Base-by-base conservation (phyloP, 2,329 filamentous ascomycete genomes). In the Ascochyta lentis region DNA sequence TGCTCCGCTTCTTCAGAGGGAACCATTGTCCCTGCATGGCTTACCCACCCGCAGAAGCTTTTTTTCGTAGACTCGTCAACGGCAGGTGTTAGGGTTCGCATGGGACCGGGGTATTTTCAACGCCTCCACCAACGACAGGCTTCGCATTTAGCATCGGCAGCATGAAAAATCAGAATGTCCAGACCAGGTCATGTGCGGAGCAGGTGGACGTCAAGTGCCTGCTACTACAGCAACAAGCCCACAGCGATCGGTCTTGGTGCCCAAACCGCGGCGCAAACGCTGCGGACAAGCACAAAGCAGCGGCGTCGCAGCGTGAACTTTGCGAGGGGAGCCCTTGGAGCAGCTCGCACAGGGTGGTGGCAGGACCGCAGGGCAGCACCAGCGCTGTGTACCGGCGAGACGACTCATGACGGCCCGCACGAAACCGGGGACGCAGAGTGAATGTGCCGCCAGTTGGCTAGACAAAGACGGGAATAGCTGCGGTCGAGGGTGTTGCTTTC, bases 11-110 rank as follows among this genome's bases (percentile, higher is more conserved):
- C 9, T 22, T 16, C 24, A 56, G 53, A 55, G 56, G 44, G 50
- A 56, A 61, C 59, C 41, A 43, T 44, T 64, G 64, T 65, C 66
- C 62, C 65, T 70, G 66, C 64, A 61, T 62, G 39, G 62, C 59
- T 67, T 66, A 64, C 50, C 61, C 44, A 52, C 44, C 42, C 43
- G 49, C 60, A 61, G 53, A 53, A 50, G 12, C 40, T 56, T 55
- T 51, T 61, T 31, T 13, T 31, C 42, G 44, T 56, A 16, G 39
- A 26, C 35, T 48, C 26, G 38, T 55, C 41, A 46, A 47, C 49
- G 37, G 55, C 55, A 52, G 46, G 43, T 31, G 44, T 40, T 45
- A 39, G 55, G 47, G 53, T 58, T 53, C 48, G 49, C 50, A 42
- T 48, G 43, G 35, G 45, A 45, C 54, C 53, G 44, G 54, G 42